Percentiles rank a stretch among this genome's conserved stretches.
These are phyloP conservation scores for Pleurotus salmoneostramineus DNA, from an alignment of 768 basidiomycete genomes.

Conservation along the genomic window DNA sequence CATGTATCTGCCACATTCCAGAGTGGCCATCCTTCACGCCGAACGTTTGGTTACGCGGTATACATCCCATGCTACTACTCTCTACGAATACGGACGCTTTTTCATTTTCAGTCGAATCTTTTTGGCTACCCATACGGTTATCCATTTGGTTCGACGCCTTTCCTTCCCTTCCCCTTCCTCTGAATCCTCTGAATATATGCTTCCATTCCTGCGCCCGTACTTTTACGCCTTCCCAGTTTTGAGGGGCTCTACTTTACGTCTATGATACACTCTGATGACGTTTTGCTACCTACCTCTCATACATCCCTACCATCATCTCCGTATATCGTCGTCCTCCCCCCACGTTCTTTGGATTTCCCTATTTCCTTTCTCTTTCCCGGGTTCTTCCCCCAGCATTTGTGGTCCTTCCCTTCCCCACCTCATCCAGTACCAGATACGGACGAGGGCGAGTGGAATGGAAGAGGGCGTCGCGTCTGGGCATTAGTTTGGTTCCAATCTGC, in stretches of 20 bases:
- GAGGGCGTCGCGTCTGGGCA: conserved; percentile 62
- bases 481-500: conserved; percentile 14
- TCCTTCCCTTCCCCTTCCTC: conserved; percentile 26
- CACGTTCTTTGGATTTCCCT: conserved; percentile 5
- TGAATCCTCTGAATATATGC: conserved; percentile 15
- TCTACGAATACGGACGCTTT: conserved; percentile 70
- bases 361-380: neutral
- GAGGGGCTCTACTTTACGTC: neutral
- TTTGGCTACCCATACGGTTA: conserved; percentile 10
- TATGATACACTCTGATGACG: neutral
- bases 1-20: conserved; percentile 20
- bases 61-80: conserved; percentile 9
- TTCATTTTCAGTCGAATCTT: conserved; percentile 47
- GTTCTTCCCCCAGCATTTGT: conserved; percentile 31
- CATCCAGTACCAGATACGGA: conserved; percentile 26
- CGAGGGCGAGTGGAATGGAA: conserved; percentile 62
- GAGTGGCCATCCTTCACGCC: conserved; percentile 28
- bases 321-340: neutral
- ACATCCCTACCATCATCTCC: neutral
- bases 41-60: neutral
- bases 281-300: neutral
- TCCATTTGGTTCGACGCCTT: conserved; percentile 21
- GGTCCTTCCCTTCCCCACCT: conserved; percentile 70
- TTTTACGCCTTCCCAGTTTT: neutral
- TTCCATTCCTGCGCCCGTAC: conserved; percentile 28